These are phyloP conservation scores for Phytophthora sansomeana DNA, from an alignment of 352 stramenopile species.

Conservation along the genomic window DNA sequence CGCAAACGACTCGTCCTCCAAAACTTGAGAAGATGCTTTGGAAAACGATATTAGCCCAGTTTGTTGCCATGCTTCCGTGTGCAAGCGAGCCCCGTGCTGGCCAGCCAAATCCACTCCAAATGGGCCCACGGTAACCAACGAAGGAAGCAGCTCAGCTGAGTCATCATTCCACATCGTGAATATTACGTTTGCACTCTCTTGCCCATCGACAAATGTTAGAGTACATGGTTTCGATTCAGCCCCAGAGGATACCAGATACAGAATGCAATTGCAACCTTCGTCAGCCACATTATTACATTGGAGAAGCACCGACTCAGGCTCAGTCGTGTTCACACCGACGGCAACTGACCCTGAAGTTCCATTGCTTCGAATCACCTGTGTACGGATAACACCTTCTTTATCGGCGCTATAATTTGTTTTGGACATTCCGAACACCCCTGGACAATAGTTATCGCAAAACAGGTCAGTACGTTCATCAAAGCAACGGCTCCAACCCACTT, in stretches of 20 bases:
- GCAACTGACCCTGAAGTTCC: slow-evolving; percentile 42
- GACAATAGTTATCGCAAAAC: background rate
- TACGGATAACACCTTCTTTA: slow-evolving; percentile 29
- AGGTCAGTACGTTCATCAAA: background rate
- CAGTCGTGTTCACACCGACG: slow-evolving; percentile 41
- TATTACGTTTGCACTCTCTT: slow-evolving; percentile 42
- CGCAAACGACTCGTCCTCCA: slow-evolving; percentile 48
- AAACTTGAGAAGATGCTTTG: slow-evolving; percentile 24
- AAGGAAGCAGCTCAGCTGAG: slow-evolving; percentile 32
- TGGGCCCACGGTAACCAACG: slow-evolving; percentile 22
- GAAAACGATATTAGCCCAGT: slow-evolving; percentile 49
- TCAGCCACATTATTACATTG: slow-evolving; percentile 34
- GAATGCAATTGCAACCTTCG: slow-evolving; percentile 43
- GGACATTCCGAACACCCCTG: slow-evolving; percentile 32
- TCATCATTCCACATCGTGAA: slow-evolving; percentile 53
- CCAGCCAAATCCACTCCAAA: slow-evolving; percentile 26
- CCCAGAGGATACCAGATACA: slow-evolving; percentile 35
- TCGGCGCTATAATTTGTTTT: slow-evolving; percentile 22
- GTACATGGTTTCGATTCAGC: slow-evolving; percentile 20
- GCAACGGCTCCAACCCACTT: background rate
- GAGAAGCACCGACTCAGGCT: slow-evolving; percentile 41
- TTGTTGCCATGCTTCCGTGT: slow-evolving; percentile 34
- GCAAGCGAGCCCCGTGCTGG: slow-evolving; percentile 39
- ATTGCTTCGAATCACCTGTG: slow-evolving; percentile 41
- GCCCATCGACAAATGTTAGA: slow-evolving; percentile 55